These are phyloP conservation scores for Atalantia buxifolia DNA, from an alignment of 345 rosid species.

Conservation along the genomic window DNA sequence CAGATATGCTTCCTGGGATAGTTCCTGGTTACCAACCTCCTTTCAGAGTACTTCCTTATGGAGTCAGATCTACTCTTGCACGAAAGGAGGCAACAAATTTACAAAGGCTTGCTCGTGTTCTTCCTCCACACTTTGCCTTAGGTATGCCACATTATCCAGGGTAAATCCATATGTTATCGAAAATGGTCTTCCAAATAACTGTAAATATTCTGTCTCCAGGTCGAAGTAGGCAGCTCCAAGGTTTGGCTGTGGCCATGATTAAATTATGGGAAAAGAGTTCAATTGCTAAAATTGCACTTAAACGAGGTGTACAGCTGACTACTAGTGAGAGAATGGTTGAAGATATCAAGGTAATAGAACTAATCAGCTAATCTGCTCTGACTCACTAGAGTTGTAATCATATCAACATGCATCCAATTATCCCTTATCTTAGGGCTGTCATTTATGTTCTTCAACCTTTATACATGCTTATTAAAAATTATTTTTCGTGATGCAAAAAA, in stretches of 20 bases:
- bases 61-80: slow-evolving; percentile 68
- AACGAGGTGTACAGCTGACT: slow-evolving; percentile 85
- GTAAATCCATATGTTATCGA: background rate
- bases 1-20: slow-evolving; percentile 83
- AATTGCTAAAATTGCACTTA: slow-evolving; percentile 82
- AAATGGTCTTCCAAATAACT: slow-evolving; percentile 11
- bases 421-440: background rate
- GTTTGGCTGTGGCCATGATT: slow-evolving; percentile 82
- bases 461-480: too few species aligned
- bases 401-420: background rate
- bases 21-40: slow-evolving; percentile 87
- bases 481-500: background rate
- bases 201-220: slow-evolving; percentile 45
- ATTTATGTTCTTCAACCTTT: background rate
- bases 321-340: slow-evolving; percentile 99
- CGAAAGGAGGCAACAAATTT: slow-evolving; percentile 68
- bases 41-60: slow-evolving; percentile 85
- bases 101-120: slow-evolving; percentile 73
- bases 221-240: slow-evolving; percentile 88
- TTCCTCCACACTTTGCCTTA: slow-evolving; percentile 94
- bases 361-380: background rate
- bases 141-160: slow-evolving; percentile 41
- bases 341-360: slow-evolving; percentile 69
- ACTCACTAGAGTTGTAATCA: background rate
- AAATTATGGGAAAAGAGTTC: slow-evolving; percentile 82